Conservation (phyloP, 805 yeast genomes). For the Groenewaldozyma tartarivorans region DNA sequence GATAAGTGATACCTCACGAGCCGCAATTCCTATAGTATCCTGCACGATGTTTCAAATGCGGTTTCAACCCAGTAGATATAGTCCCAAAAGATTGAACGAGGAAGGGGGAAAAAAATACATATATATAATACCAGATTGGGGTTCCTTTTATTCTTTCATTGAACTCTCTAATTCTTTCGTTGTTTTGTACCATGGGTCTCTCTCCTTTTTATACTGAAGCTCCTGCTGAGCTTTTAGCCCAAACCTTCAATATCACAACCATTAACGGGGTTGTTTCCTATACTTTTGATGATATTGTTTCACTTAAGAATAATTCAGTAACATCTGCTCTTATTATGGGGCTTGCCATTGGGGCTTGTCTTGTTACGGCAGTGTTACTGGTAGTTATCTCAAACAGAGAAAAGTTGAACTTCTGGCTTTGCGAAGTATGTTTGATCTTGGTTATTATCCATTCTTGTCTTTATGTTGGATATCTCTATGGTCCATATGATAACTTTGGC, state of each 20-base stretch:
- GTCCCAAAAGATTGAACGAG: too few relatives aligned
- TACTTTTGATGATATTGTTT: conserved; percentile 8
- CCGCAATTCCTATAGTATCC: too few relatives aligned
- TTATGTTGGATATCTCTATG: conserved; percentile 43
- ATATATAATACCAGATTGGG: too few relatives aligned
- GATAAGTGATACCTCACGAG: too few relatives aligned
- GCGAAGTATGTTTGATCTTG: conserved; percentile 49
- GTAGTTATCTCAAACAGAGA: conserved; percentile 40
- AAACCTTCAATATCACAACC: conserved; percentile 8
- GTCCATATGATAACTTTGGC: conserved; percentile 43
- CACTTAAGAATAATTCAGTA: conserved; percentile 2
- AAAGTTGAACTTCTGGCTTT: conserved; percentile 67
- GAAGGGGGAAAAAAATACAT: too few relatives aligned
- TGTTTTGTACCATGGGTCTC: not conserved
- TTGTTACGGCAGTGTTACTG: conserved; percentile 32
- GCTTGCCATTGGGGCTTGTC: conserved; percentile 47
- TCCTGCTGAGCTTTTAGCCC: conserved; percentile 5
- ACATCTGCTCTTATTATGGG: conserved; percentile 40
- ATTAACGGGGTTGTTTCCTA: conserved; percentile 7
- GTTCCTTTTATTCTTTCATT: too few relatives aligned
- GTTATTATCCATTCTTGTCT: conserved; percentile 53
- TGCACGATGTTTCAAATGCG: too few relatives aligned
- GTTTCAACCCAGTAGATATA: too few relatives aligned
- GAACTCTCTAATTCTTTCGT: too few relatives aligned
- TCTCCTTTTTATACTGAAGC: conserved; percentile 2